A percentile compares a stretch with the other conserved stretches of the same genome.
These are phyloP conservation scores for Debaryomyces singareniensis DNA, from an alignment of 1,139 yeast genomes.

Conservation along the genomic window DNA sequence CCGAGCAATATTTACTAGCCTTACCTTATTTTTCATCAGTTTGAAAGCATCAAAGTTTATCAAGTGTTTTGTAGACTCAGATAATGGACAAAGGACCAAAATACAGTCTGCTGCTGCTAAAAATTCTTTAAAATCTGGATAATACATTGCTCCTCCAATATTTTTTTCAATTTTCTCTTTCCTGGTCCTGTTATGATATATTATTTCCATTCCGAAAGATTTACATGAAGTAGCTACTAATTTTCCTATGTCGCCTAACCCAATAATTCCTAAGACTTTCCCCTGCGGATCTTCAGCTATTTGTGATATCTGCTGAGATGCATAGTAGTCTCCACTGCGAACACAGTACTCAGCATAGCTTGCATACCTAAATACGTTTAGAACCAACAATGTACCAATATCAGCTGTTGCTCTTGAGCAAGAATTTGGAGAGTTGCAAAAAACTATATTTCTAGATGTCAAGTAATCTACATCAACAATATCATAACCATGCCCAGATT, in stretches of 20 bases:
- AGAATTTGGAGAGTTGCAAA: constrained; percentile 28
- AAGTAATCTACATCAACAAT: constrained; percentile 26
- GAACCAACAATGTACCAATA: constrained; percentile 20
- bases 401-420: constrained; percentile 33
- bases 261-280: constrained; percentile 27
- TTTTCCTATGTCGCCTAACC: constrained; percentile 30
- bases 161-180: constrained; percentile 16
- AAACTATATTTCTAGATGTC: constrained; percentile 20
- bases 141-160: background rate
- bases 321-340: constrained; percentile 21
- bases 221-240: constrained; percentile 25
- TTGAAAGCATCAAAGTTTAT: constrained; percentile 22
- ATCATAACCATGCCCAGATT: constrained; percentile 34
- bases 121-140: constrained; percentile 19
- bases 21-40: constrained; percentile 23
- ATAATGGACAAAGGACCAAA: constrained; percentile 27
- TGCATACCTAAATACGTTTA: constrained; percentile 21
- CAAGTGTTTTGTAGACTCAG: constrained; percentile 20
- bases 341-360: constrained; percentile 28
- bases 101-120: constrained; percentile 24
- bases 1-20: constrained; percentile 31
- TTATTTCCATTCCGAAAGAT: constrained; percentile 27
- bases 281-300: constrained; percentile 24
- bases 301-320: constrained; percentile 17
- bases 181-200: constrained; percentile 21